A percentile compares a stretch with the other conserved stretches of the same genome.
Evolutionary conservation across 2,329 filamentous ascomycete genomes (phyloP).

Genomic region (Apiospora saccharicola): DNA sequence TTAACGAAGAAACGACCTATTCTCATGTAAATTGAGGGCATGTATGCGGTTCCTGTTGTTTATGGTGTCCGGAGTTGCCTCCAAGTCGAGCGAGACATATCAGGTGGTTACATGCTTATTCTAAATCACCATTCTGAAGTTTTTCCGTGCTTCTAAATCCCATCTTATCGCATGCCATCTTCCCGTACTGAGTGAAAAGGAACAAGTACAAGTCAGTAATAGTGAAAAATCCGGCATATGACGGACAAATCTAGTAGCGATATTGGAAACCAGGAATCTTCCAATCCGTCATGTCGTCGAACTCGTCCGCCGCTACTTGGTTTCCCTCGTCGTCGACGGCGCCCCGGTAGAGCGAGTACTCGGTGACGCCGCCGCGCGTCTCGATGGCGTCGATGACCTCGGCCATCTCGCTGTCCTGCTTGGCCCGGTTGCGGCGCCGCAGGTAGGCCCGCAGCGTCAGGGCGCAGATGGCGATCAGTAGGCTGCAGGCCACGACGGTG

Average conservation of each 20-base stretch:
- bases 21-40: neutral
- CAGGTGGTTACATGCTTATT: constrained; percentile 19
- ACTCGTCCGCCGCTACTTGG: constrained; percentile 46
- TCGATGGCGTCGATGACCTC: constrained; percentile 56
- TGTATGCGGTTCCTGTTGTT: neutral
- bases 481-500: constrained; percentile 64
- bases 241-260: constrained; percentile 46
- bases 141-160: neutral
- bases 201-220: neutral
- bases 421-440: constrained; percentile 67
- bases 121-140: neutral
- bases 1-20: constrained; percentile 19
- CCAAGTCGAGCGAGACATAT: constrained; percentile 3
- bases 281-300: constrained; percentile 68
- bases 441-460: constrained; percentile 56
- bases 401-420: constrained; percentile 47
- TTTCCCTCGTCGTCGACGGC: constrained; percentile 45
- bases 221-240: neutral
- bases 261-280: constrained; percentile 66
- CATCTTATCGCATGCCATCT: neutral
- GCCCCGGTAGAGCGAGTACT: constrained; percentile 41
- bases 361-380: constrained; percentile 48
- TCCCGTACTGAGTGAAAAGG: neutral
- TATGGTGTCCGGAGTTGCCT: constrained; percentile 15
- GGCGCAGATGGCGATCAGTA: constrained; percentile 54